Conservation (phyloP, 176 grass and related monocot genomes). For the Rhynchospora tenuis region DNA sequence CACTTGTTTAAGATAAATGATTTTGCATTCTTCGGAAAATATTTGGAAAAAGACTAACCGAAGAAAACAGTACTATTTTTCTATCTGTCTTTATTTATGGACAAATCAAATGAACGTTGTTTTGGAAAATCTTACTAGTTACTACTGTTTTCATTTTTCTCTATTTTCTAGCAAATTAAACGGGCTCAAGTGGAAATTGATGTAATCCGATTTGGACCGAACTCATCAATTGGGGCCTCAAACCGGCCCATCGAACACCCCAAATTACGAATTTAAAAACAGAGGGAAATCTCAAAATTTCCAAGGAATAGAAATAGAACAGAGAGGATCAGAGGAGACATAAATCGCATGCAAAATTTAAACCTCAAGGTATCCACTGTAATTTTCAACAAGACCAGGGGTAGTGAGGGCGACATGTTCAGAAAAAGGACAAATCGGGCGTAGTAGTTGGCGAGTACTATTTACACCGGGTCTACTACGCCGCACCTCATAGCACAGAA, state of each 20-base stretch:
- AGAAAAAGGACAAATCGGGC: background rate
- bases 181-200: background rate
- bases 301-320: background rate
- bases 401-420: background rate
- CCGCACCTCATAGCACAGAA: background rate
- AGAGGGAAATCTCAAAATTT: constrained; percentile 10
- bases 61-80: too few species aligned
- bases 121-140: too few species aligned
- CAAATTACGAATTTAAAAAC: background rate
- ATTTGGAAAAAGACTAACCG: too few species aligned
- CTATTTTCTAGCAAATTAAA: background rate
- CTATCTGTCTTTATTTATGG: too few species aligned
- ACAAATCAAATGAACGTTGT: too few species aligned
- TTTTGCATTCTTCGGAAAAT: too few species aligned
- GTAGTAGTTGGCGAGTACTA: background rate
- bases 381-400: background rate
- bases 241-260: background rate
- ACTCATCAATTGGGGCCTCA: background rate
- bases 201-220: background rate
- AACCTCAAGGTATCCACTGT: background rate
- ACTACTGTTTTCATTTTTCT: too few species aligned
- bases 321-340: background rate
- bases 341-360: background rate
- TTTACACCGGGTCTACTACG: background rate
- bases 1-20: too few species aligned